Base-by-base conservation (phyloP, 108 stramenopile genomes). In the Chaetoceros muelleri region DNA sequence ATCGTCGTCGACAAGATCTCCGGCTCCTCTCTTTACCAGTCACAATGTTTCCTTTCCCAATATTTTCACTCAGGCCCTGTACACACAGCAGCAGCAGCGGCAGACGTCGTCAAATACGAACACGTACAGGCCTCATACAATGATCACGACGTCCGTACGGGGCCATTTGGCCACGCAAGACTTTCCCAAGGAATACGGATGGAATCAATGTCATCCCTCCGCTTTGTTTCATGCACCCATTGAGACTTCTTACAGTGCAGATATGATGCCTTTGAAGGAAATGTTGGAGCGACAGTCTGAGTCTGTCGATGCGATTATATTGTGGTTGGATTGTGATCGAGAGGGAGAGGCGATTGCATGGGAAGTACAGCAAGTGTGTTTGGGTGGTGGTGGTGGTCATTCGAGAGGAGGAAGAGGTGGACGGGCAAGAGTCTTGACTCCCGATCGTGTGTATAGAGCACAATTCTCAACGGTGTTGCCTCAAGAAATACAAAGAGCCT, bases 261-360 rank as follows among this genome's bases (percentile, higher is more conserved):
- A 91, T 53, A 87, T 91, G 84, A 40, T 83, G 58, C 78, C 80
- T 3, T 53, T 91, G 34, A 61, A 80, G 59, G 70, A 65, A 17
- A 91, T 87, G 85, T 49, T 91, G 29, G 45, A 58, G 19, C 53
- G 60, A 20, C 54, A 79, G 55, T 58, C 81, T 17, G 53, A 57
- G 30, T 27, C 61, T 7, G 79, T 60, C 1, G 72, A 89, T 28
- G 85, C 83, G 30, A 70, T 97, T 20, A 85, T 99, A 44, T 69
- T 99, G 28, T 99, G 98, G 98, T 66, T 97, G 24, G 98, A 99
- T 83, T 98, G 97, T 64, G 98, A 99, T 76, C 82, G 93, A 22
- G 98, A 99, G 71, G 98, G 95, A 47, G 95, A 96, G 69, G 91
- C 91, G 22, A 94, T 94, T 61, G 87, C 76, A 48, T 94, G 82